Base-by-base conservation (phyloP, 257 asterid species). In the Voacanga thouarsii region DNA sequence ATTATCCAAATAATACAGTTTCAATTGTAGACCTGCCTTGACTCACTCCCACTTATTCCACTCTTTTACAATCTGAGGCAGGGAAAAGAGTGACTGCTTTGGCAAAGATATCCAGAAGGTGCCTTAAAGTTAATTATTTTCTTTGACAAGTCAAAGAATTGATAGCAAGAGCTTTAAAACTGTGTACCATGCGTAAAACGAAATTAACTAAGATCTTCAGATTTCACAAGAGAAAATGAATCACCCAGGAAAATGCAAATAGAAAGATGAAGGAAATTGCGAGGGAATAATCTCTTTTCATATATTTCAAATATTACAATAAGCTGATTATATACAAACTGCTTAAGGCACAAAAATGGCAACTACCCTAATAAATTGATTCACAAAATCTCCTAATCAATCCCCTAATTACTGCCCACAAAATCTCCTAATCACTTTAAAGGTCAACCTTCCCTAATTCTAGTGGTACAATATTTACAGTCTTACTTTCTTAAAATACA, bases 111-210 rank as follows among this genome's bases (percentile, higher is more conserved):
- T 49, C 18, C 8, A 66, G 37, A 16, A 72, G 75, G 44, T 55
- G 60, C 43, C 47, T 15, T 12, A 71, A 26, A 9, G 5, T 71
- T 26, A 71, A 10, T 49, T 12, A 19, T 24, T 49, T 33, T 28
- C 26, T 72, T 64, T 51, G 63, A 72, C 76, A 72, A 50, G 41
- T 12, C 30, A 69, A 72, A 71, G 37, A 47, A 44, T 15, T 44
- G 57, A 45, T 30, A 15, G 74, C 23, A 47, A 30, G 28, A 37
- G 12, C 47, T 50, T 26, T 6, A 72, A 28, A 50, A 51, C 41
- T 26, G n/a, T 2, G 18, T 65, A 45, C 24, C n/a, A 14, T 19
- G 1, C n/a, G 71, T 6, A 66, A 39, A 37, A 30, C 70, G 15
- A 64, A 10, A 30, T 15, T 28, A 64, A 15, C 70, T 43, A 12